A percentile compares a stretch with the other conserved stretches of the same genome.
phyloP scores from a whole-genome alignment of 371 early-diverging fungal species.

The Apophysomyces trapeziformis region DNA sequence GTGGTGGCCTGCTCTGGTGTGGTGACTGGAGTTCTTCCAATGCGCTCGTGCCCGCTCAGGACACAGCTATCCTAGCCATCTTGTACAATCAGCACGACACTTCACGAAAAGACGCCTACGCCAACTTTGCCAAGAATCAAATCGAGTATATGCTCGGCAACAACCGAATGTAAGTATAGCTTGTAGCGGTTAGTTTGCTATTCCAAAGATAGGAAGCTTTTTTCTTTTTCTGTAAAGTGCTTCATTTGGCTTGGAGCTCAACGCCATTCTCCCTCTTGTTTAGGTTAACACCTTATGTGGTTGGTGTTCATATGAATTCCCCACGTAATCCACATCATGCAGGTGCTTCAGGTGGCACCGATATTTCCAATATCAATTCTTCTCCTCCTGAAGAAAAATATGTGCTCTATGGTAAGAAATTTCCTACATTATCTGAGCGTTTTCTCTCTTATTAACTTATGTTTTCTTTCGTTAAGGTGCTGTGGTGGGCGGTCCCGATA shows the following conservation, averaged over 20 bases:
- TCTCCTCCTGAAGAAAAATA: constrained; percentile 33
- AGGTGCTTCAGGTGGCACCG: constrained; percentile 57
- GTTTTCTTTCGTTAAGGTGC: constrained; percentile 21
- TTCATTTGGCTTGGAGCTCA: no score
- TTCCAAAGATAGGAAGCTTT: no score
- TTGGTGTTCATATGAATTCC: constrained; percentile 58
- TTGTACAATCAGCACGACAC: constrained; percentile 18
- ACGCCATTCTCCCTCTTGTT: no score
- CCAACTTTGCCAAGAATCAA: constrained; percentile 46
- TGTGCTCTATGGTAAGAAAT: constrained; percentile 49
- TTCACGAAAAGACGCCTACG: constrained; percentile 30
- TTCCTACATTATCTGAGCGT: no score
- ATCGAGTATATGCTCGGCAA: constrained; percentile 53
- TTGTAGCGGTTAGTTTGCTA: neutral
- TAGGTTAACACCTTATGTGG: constrained; percentile 53
- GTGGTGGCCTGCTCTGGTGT: constrained; percentile 51
- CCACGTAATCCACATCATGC: constrained; percentile 63
- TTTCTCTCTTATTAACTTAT: no score
- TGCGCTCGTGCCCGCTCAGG: constrained; percentile 35
- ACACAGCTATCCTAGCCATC: constrained; percentile 27
- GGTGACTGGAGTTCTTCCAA: constrained; percentile 42
- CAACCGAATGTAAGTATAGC: constrained; percentile 43
- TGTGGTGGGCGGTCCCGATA: constrained; percentile 58
- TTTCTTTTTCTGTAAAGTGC: neutral
- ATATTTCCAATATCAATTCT: constrained; percentile 36